These are phyloP conservation scores for Stachybotrys elegans DNA, from an alignment of 2,329 filamentous ascomycete genomes.

Conservation along the genomic window DNA sequence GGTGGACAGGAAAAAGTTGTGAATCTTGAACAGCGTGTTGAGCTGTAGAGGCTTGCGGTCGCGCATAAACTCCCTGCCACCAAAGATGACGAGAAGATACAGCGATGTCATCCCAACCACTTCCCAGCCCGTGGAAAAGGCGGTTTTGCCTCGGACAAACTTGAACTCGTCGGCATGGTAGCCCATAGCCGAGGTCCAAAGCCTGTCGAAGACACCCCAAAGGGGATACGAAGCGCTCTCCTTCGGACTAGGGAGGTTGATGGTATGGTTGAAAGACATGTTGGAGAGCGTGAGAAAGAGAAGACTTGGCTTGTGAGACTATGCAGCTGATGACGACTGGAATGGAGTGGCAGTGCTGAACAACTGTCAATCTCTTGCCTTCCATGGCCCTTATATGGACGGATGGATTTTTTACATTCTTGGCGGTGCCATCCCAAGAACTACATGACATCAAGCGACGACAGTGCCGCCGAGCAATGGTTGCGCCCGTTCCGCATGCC, in stretches of 20 bases:
- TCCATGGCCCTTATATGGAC: neutral
- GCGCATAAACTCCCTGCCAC: constrained; percentile 79
- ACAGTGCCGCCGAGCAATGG: too few species aligned
- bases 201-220: constrained; percentile 61
- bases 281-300: neutral
- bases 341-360: neutral
- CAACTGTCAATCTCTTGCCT: neutral
- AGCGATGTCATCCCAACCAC: constrained; percentile 64
- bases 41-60: constrained; percentile 70
- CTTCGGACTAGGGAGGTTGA: neutral
- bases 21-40: constrained; percentile 74
- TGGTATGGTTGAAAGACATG: constrained; percentile 1
- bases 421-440: too few species aligned
- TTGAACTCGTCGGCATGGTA: constrained; percentile 75
- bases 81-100: constrained; percentile 82
- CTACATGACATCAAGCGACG: too few species aligned
- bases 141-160: constrained; percentile 68
- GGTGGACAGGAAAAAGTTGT: constrained; percentile 80
- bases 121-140: constrained; percentile 72
- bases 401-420: too few species aligned
- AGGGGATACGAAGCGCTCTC: neutral
- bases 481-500: too few species aligned
- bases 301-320: too few species aligned
- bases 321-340: neutral
- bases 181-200: constrained; percentile 62